Evolutionary conservation across 2,329 filamentous ascomycete genomes (phyloP).

Genomic region (Ilyonectria sp.): DNA sequence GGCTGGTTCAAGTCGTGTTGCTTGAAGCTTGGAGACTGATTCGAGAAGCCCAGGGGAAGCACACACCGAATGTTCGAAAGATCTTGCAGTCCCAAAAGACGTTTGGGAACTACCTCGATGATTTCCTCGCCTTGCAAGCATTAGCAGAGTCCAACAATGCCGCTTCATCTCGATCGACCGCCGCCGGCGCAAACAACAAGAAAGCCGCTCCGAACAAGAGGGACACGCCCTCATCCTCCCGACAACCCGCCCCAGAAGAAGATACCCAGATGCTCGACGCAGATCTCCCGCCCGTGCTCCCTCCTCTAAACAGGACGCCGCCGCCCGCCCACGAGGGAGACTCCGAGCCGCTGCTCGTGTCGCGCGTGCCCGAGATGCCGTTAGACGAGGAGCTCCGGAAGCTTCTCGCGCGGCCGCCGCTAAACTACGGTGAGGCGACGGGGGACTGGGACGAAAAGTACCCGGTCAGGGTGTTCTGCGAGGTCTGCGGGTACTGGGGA

Average conservation of each 20-base stretch:
- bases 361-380: constrained; percentile 71
- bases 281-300: constrained; percentile 52
- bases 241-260: constrained; percentile 37
- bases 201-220: constrained; percentile 47
- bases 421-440: constrained; percentile 77
- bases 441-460: constrained; percentile 64
- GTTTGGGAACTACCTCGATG: constrained; percentile 86
- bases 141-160: constrained; percentile 57
- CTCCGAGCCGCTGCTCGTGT: constrained; percentile 70
- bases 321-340: constrained; percentile 64
- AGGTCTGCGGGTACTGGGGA: constrained; percentile 88
- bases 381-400: constrained; percentile 74
- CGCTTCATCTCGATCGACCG: constrained; percentile 50
- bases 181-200: constrained; percentile 50
- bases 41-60: constrained; percentile 64
- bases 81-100: constrained; percentile 87
- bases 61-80: constrained; percentile 80
- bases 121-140: constrained; percentile 78
- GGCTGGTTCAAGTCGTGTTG: neutral
- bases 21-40: constrained; percentile 23
- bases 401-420: constrained; percentile 74
- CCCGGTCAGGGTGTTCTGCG: constrained; percentile 79
- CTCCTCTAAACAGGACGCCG: constrained; percentile 51
- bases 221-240: constrained; percentile 44
- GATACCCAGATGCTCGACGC: constrained; percentile 49